Conservation (phyloP, 1,284 basidiomycete genomes). For the Cutaneotrichosporon arboriforme region DNA sequence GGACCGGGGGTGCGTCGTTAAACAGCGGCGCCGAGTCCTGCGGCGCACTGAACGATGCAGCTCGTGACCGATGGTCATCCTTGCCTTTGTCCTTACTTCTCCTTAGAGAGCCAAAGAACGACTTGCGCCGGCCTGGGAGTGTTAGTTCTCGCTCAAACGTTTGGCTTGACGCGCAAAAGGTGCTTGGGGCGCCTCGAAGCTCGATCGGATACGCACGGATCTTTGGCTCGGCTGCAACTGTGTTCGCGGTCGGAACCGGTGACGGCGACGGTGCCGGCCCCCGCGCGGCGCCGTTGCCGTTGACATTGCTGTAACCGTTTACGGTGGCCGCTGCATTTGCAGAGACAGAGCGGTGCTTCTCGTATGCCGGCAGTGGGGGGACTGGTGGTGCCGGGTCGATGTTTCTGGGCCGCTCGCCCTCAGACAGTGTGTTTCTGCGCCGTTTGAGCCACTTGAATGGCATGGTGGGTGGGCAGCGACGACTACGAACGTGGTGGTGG, state of each 20-base stretch:
- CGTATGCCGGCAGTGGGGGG: neutral
- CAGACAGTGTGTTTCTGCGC: neutral
- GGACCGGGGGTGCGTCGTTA: neutral
- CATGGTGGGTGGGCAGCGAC: neutral
- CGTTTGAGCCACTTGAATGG: constrained; percentile 9
- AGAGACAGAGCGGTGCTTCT: neutral
- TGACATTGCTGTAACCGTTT: no score
- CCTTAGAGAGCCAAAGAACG: constrained; percentile 4
- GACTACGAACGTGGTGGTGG: no score
- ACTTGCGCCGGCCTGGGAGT: constrained; percentile 6
- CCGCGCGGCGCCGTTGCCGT: no score
- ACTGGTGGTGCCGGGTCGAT: neutral
- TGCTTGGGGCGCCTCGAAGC: no score
- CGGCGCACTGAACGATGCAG: neutral
- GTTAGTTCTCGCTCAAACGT: no score
- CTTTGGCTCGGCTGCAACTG: neutral
- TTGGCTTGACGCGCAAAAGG: no score
- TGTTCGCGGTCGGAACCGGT: no score
- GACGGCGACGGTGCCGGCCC: no score
- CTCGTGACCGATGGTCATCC: neutral
- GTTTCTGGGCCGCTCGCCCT: neutral
- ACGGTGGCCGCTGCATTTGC: no score
- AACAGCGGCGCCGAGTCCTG: neutral
- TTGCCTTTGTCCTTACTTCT: neutral
- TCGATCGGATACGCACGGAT: constrained; percentile 1